Conservation (phyloP, 1,139 yeast genomes). For the Yamadazyma mexicana region DNA sequence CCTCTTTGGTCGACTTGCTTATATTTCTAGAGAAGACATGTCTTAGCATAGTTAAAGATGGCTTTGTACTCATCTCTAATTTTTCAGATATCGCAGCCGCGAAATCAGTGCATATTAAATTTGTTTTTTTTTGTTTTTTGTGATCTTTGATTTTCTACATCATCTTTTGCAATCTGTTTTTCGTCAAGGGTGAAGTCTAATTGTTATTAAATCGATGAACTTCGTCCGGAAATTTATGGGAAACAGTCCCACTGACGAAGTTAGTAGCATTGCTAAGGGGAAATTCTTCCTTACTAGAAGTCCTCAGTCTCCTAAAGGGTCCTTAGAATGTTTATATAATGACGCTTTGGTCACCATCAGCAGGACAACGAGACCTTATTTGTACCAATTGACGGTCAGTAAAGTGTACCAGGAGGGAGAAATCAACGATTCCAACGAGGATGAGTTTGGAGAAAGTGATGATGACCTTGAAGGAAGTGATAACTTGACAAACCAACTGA, state of each 20-base stretch:
- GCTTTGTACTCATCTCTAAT: background rate
- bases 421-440: slow-evolving; percentile 35
- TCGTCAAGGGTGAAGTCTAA: slow-evolving; percentile 2
- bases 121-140: background rate
- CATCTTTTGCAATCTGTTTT: background rate
- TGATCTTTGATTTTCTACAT: too few relatives aligned
- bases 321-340: slow-evolving; percentile 76
- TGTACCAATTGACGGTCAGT: slow-evolving; percentile 71
- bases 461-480: slow-evolving; percentile 52
- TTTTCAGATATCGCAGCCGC: slow-evolving; percentile 3
- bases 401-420: slow-evolving; percentile 72
- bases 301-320: slow-evolving; percentile 83
- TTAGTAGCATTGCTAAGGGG: slow-evolving; percentile 77
- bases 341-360: slow-evolving; percentile 78
- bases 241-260: slow-evolving; percentile 60
- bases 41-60: slow-evolving; percentile 4
- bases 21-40: slow-evolving; percentile 5
- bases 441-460: slow-evolving; percentile 49
- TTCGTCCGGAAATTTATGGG: slow-evolving; percentile 71
- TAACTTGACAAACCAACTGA: slow-evolving; percentile 18
- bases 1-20: slow-evolving; percentile 5
- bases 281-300: slow-evolving; percentile 72
- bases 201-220: slow-evolving; percentile 53
- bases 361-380: slow-evolving; percentile 63
- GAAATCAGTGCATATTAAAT: background rate